Base-by-base conservation (phyloP, 352 stramenopile genomes). In the Pythium brachiatum region DNA sequence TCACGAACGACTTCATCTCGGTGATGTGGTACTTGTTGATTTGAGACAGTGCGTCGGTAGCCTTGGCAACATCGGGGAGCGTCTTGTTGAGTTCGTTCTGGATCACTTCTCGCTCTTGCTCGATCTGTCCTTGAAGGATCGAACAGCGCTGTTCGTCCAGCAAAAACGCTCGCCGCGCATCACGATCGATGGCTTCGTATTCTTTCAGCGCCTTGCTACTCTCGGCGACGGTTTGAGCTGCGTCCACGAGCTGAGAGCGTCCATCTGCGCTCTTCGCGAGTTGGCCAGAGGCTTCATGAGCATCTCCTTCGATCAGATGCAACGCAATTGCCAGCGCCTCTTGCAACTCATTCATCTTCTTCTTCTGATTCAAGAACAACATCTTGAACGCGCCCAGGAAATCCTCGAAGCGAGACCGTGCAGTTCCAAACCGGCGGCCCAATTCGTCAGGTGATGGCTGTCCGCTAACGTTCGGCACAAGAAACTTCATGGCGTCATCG, bases 21-120 rank as follows among this genome's bases (percentile, higher is more conserved):
- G 82, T 85, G 53, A 91, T 92, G 47, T 90, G 80, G 48, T 87
- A 72, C 57, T 90, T 92, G 68, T 88, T 88, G 62, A 92, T 92
- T 48, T 88, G 79, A 12, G 76, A 75, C 1, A 92, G 64, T 39
- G 82, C 79, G 31, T 81, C 74, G 0, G 75, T 92, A 1, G 82
- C 82, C 31, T 77, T 71, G 9, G 74, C 53, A 0, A 92, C 61
- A 8, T 92, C 78, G 0, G 82, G 82, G 1, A 92, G 71, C 3
- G 68, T 89, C 34, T 89, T 78, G 8, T 79, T 73, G 23, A 92
- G 55, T 44, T 89, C 80, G 2, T 56, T 58, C 58, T 89, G 73
- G 50, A 92, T 88, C 9, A 65, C 57, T 1, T 74, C 69, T 0
- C 77, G 69, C 50, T 92, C 79, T 8, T 77, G 57, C 41, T 90